A percentile compares a stretch with the other conserved stretches of the same genome.
phyloP scores from a whole-genome alignment of 2,329 filamentous ascomycete genomes.

The Beauveria bassiana region DNA sequence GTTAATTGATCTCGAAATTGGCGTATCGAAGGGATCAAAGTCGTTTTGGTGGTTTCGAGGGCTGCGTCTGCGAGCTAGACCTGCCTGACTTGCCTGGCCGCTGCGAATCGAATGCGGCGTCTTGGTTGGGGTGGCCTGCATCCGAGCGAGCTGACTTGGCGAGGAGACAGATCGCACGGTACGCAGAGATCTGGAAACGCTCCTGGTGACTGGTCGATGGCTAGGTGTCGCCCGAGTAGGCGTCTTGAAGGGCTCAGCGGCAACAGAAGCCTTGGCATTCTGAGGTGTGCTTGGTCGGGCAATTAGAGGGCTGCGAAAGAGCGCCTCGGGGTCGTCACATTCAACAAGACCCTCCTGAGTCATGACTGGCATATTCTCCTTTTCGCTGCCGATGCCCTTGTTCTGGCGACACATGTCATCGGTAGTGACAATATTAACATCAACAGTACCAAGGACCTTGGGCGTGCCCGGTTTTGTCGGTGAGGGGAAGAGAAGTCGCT shows the following conservation, averaged over 20 bases:
- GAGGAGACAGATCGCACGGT: constrained; percentile 37
- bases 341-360: constrained; percentile 16
- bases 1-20: constrained; percentile 55
- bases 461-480: constrained; percentile 57
- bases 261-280: constrained; percentile 31
- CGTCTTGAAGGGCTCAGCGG: constrained; percentile 49
- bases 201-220: constrained; percentile 54
- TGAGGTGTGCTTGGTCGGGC: constrained; percentile 44
- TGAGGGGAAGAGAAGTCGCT: constrained; percentile 69
- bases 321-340: constrained; percentile 48
- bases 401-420: constrained; percentile 28
- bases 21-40: constrained; percentile 41
- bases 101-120: constrained; percentile 28
- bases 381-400: constrained; percentile 28
- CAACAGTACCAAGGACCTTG: constrained; percentile 53
- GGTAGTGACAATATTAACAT: constrained; percentile 44
- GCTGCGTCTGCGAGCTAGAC: constrained; percentile 33
- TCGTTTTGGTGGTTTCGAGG: constrained; percentile 32
- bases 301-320: constrained; percentile 55
- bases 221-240: constrained; percentile 54
- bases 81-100: constrained; percentile 23
- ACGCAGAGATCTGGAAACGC: constrained; percentile 49
- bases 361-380: constrained; percentile 45
- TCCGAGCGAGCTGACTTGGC: constrained; percentile 32
- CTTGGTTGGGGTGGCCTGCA: constrained; percentile 43